Conservation (phyloP, 768 basidiomycete genomes). For the Tylopilus vinaceipallidus region DNA sequence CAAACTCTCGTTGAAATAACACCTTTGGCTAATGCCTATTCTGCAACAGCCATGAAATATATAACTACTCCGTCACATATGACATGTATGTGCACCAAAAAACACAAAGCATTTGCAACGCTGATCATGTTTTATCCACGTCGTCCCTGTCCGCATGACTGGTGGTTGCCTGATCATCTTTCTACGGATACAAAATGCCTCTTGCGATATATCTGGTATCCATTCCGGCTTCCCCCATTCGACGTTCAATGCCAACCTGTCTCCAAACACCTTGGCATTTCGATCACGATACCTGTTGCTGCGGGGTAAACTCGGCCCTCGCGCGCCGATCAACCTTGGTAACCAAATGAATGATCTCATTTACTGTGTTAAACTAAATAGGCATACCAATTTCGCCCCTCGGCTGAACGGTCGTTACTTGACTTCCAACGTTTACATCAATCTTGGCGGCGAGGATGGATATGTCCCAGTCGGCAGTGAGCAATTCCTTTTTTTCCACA, state of each 20-base stretch:
- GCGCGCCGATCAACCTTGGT: not conserved
- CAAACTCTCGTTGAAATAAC: no score
- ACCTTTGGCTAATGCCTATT: not conserved
- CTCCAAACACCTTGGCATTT: not conserved
- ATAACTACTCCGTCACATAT: conserved; percentile 60
- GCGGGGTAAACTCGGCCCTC: not conserved
- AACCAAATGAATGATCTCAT: not conserved
- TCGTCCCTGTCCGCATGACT: no score
- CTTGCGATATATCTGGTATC: no score
- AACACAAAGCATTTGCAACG: not conserved
- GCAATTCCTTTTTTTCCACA: conserved; percentile 14
- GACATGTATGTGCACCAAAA: conserved; percentile 50
- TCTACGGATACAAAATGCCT: no score
- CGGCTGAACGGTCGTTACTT: conserved; percentile 71
- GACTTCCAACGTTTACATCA: conserved; percentile 77
- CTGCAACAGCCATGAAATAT: conserved; percentile 70
- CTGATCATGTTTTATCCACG: conserved; percentile 7
- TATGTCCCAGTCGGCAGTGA: conserved; percentile 46
- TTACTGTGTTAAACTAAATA: conserved; percentile 19
- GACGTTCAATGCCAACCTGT: not conserved
- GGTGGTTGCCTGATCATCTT: no score
- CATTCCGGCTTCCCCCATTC: not conserved
- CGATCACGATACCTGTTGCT: not conserved
- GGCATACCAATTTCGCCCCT: conserved; percentile 64
- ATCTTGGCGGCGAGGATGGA: conserved; percentile 34